A percentile compares a stretch with the other conserved stretches of the same genome.
These are phyloP conservation scores for Pseudonitzschia pungens DNA, from an alignment of 108 stramenopile species.

Conservation along the genomic window DNA sequence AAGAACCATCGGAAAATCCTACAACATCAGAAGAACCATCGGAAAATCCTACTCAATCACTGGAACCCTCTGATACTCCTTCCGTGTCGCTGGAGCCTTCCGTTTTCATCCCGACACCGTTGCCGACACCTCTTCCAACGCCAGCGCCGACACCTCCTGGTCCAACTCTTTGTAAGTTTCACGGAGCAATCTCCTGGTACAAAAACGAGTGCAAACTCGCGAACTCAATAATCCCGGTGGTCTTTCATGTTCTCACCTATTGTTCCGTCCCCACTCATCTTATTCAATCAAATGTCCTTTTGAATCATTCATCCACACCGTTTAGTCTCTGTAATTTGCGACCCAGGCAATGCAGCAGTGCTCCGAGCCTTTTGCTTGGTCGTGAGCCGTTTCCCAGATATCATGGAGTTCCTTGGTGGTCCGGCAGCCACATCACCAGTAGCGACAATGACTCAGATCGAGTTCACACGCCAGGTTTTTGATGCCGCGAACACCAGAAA, in stretches of 20 bases:
- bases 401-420: neutral
- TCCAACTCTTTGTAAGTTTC: neutral
- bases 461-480: no score
- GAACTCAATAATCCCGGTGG: no score
- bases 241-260: neutral
- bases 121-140: neutral
- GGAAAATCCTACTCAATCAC: neutral
- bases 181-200: neutral
- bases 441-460: neutral
- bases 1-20: slow-evolving; percentile 9
- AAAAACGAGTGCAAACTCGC: neutral
- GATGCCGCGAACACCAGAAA: no score
- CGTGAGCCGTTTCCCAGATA: neutral
- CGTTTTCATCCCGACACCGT: neutral
- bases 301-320: neutral
- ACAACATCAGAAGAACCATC: slow-evolving; percentile 13
- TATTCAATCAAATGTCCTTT: neutral
- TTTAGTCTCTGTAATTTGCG: neutral
- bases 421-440: neutral
- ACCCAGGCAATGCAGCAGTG: neutral
- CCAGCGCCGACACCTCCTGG: neutral
- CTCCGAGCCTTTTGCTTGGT: neutral
- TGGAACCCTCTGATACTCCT: slow-evolving; percentile 6
- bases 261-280: no score
- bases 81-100: neutral